Conservation (phyloP, 148 eudicot species). For the Linanthus parryae region DNA sequence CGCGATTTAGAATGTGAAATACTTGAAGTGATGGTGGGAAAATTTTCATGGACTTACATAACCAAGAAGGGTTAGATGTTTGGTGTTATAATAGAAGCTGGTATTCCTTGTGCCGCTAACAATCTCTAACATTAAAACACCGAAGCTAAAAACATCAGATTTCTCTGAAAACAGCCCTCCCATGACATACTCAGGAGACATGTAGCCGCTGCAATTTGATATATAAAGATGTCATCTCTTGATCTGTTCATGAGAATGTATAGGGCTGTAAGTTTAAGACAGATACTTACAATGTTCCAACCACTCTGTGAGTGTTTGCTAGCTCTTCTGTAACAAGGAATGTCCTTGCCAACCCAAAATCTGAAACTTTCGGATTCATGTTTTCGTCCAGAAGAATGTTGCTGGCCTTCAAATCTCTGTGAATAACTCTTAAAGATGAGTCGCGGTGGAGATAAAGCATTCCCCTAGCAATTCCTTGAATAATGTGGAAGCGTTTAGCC, state of each 20-base stretch:
- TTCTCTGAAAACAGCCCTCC: conserved; percentile 6
- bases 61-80: conserved; percentile 6
- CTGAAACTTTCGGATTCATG: conserved; percentile 50
- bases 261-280: conserved; percentile 1
- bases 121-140: conserved; percentile 6
- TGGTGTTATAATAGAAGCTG: conserved; percentile 2
- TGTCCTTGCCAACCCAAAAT: conserved; percentile 60
- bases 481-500: conserved; percentile 44
- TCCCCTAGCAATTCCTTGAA: conserved; percentile 48
- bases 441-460: conserved; percentile 51
- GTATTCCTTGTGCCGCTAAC: conserved; percentile 6
- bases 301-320: conserved; percentile 37
- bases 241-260: not conserved
- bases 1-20: no score
- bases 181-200: conserved; percentile 7
- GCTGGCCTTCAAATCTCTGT: conserved; percentile 50
- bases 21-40: not conserved
- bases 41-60: conserved; percentile 2
- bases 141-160: conserved; percentile 4
- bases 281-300: conserved; percentile 53
- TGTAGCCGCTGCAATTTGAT: conserved; percentile 3
- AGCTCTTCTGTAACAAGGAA: conserved; percentile 33
- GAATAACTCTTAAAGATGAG: conserved; percentile 48
- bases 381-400: conserved; percentile 46
- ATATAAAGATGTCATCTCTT: not conserved